Evolutionary conservation across 306 rosid species (phyloP).

Genomic region (Oxytropis ochrocephala): DNA sequence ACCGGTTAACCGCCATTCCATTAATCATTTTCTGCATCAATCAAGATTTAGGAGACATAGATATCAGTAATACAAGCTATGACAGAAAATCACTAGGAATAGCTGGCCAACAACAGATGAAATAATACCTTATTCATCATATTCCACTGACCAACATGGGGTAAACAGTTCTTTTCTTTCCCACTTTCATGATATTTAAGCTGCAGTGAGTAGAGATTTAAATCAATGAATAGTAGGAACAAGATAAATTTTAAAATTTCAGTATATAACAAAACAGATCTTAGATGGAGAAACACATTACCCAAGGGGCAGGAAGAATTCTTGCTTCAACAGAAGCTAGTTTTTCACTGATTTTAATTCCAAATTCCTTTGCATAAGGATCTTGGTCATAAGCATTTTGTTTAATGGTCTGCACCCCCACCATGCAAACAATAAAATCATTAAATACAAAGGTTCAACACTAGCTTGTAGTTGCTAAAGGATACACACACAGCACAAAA

Average conservation of each 20-base stretch:
- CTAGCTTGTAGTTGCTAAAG: too few species aligned
- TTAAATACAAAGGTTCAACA: too few species aligned
- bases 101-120: not conserved
- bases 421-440: too few species aligned
- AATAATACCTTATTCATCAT: conserved; percentile 38
- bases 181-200: conserved; percentile 34
- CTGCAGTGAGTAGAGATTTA: not conserved
- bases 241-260: too few species aligned
- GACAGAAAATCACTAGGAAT: not conserved
- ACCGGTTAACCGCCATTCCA: conserved; percentile 90
- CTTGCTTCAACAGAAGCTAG: conserved; percentile 39
- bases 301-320: conserved; percentile 35
- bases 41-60: conserved; percentile 5
- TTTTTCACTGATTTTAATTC: conserved; percentile 29
- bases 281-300: not conserved
- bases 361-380: conserved; percentile 41
- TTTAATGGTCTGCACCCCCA: conserved; percentile 14
- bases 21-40: conserved; percentile 87
- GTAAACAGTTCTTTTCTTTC: conserved; percentile 32
- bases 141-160: conserved; percentile 43
- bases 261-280: too few species aligned
- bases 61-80: conserved; percentile 13
- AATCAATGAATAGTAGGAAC: too few species aligned
- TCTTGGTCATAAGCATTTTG: conserved; percentile 29
- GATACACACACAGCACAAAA: too few species aligned